These are phyloP conservation scores for Endoconidiophora laricicola DNA, from an alignment of 2,329 filamentous ascomycete genomes.

Conservation along the genomic window DNA sequence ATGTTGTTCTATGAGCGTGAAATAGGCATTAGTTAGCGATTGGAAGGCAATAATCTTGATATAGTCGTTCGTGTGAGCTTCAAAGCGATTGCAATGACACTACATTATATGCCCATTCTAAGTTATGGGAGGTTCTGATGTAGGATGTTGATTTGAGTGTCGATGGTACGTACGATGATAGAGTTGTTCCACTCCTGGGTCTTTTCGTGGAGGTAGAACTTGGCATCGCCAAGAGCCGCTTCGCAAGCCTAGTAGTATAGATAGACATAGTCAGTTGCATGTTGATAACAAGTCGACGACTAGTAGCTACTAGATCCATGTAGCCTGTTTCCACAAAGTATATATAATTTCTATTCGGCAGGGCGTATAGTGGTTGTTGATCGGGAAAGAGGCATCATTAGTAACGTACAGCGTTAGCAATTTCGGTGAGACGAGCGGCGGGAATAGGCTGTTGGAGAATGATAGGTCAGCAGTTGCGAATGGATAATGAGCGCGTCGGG, in stretches of 20 bases:
- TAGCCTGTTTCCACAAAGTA: not conserved
- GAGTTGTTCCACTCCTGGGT: constrained; percentile 78
- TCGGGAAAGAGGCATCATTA: not conserved
- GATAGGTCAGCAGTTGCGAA: constrained; percentile 3
- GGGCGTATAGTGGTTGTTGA: not conserved
- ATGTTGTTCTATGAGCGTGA: constrained; percentile 46
- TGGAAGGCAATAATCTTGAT: not conserved
- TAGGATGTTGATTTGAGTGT: not conserved
- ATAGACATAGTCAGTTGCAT: not conserved
- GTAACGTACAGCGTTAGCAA: constrained; percentile 58
- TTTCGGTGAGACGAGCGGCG: constrained; percentile 63
- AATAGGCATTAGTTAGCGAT: not conserved
- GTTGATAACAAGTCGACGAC: not conserved
- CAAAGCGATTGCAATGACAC: too few species aligned
- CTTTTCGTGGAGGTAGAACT: constrained; percentile 73
- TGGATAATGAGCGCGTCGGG: too few species aligned
- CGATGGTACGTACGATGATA: constrained; percentile 60
- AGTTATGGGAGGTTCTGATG: too few species aligned
- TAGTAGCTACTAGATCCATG: too few species aligned
- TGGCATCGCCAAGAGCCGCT: constrained; percentile 52
- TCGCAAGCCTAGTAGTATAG: constrained; percentile 55
- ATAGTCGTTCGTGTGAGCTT: too few species aligned
- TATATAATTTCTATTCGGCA: not conserved
- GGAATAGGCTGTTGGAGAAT: constrained; percentile 50
- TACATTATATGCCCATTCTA: too few species aligned